phyloP scores from a whole-genome alignment of 306 rosid genomes.

The Sphenostylis stenocarpa region DNA sequence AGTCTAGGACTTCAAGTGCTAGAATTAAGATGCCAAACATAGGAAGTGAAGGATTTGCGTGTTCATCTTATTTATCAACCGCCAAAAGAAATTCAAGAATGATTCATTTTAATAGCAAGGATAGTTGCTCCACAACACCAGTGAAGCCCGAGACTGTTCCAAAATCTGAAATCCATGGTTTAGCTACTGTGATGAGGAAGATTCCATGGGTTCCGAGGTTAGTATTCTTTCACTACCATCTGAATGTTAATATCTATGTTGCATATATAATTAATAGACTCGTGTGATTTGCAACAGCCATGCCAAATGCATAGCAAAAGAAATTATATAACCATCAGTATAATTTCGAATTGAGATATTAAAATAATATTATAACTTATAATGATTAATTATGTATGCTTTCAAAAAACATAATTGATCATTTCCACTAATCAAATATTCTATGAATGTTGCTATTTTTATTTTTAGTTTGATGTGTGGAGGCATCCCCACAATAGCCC shows the following conservation, averaged over 20 bases:
- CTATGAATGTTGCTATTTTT: background rate
- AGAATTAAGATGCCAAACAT: background rate
- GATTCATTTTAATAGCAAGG: background rate
- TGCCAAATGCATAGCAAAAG: no score
- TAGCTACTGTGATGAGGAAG: background rate
- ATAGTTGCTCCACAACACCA: background rate
- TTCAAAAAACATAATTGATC: background rate
- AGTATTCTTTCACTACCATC: background rate
- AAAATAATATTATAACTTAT: background rate
- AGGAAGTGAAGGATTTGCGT: background rate
- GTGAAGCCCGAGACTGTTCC: background rate
- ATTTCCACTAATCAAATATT: background rate
- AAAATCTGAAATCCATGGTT: background rate
- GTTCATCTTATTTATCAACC: background rate
- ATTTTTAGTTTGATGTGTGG: background rate
- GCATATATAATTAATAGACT: background rate
- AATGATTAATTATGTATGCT: background rate
- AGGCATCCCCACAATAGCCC: background rate
- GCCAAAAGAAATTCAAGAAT: background rate
- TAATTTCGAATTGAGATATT: no score
- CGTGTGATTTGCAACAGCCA: background rate
- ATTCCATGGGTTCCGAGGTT: background rate
- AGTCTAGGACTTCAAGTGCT: background rate
- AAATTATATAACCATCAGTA: no score
- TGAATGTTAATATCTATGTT: background rate